Evolutionary conservation across 2,329 filamentous ascomycete species (phyloP), one percentile per base, ranked within the genome.

Genomic region (Phialophora tarda): DNA sequence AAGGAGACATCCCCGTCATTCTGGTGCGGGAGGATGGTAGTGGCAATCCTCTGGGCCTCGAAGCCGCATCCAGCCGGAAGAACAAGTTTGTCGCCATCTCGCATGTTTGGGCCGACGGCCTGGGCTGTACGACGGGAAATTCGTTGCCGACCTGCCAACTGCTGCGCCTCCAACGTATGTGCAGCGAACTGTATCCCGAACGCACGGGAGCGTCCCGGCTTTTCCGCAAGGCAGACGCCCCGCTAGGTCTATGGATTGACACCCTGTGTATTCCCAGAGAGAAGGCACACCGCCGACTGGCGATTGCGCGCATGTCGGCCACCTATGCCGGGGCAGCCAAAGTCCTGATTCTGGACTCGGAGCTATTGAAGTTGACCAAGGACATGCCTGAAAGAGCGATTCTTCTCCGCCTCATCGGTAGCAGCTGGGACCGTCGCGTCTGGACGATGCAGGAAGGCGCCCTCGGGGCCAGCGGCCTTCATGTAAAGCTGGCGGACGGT

Each of bases 391-490:
- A 60, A 44, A 44, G 23, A 4, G 77, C 79, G 53, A 62, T 76
- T 14, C 57, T 78, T 0, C 59, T 76, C 4, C 70, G 76, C 17
- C 71, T 78, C 3, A 73, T 78, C 34, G 75, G 71, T 12, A 78
- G 77, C 3, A 71, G 74, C 23, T 81, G 79, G 78, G 78, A 79
- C 71, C 73, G 77, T 53, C 71, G 78, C 4, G 71, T 80, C 1
- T 81, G 78, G 79, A 81, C 79, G 0, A 72, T 80, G 14, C 78
- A 80, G 74, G 79, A 80, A 71, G 78, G 75, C 12, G 59, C 59
- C 5, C 32, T 66, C 0, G 64, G 63, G 11, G 28, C 62, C 17
- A 61, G 38, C 2, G 47, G 51, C 14, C 63, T 65, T 2, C 57
- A 65, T n/a, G 44, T 65, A 10, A 24, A 60, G 34, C 24, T 61